These are phyloP conservation scores for Candida ovalis DNA, from an alignment of 805 yeast genomes.

Conservation along the genomic window DNA sequence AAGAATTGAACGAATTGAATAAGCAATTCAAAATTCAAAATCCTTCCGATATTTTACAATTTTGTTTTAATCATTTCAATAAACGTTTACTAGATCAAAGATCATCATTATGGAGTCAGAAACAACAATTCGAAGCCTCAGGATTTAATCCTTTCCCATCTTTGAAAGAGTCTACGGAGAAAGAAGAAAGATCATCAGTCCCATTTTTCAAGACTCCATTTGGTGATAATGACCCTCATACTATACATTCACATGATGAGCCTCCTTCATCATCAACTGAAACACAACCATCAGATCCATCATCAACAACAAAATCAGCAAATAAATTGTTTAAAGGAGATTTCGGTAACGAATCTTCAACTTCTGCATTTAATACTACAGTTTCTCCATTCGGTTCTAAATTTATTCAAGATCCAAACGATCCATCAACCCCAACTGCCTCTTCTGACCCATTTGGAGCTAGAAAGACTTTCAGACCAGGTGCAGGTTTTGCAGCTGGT, in stretches of 20 bases:
- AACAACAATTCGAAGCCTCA: constrained; percentile 43
- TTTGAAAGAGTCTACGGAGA: constrained; percentile 13
- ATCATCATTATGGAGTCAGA: constrained; percentile 46
- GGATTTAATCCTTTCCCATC: constrained; percentile 38
- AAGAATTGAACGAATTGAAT: constrained; percentile 61
- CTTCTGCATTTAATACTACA: constrained; percentile 21
- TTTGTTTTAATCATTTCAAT: constrained; percentile 71
- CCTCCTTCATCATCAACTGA: constrained; percentile 4
- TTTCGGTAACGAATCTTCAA: constrained; percentile 20
- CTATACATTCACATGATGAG: constrained; percentile 32
- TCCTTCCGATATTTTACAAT: constrained; percentile 69
- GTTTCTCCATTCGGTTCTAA: constrained; percentile 20
- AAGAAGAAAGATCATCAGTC: constrained; percentile 26
- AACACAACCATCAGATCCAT: not conserved
- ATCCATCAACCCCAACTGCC: constrained; percentile 3
- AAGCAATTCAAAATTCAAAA: constrained; percentile 49
- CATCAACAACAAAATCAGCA: not conserved
- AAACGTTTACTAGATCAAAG: constrained; percentile 59
- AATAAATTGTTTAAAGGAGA: constrained; percentile 22
- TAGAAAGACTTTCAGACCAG: constrained; percentile 8
- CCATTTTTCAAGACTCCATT: constrained; percentile 56
- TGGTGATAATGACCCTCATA: constrained; percentile 61
- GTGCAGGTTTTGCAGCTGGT: constrained; percentile 25
- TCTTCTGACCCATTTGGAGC: not conserved
- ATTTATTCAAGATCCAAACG: constrained; percentile 2